phyloP scores from a whole-genome alignment of 2,329 filamentous ascomycete genomes.

The Fusarium sp. region DNA sequence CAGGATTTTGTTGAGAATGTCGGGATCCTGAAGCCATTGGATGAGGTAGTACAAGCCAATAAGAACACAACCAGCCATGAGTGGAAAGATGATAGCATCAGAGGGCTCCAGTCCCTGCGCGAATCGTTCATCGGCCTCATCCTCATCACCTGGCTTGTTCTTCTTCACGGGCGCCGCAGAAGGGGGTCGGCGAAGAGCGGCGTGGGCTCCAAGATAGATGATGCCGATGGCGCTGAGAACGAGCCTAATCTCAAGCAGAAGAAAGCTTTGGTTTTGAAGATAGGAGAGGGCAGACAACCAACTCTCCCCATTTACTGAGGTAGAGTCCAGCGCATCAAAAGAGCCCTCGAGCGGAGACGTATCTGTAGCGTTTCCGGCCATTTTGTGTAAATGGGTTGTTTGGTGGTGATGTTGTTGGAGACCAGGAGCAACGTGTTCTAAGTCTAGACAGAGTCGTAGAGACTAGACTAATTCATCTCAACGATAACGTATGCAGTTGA shows the following conservation, averaged over 20 bases:
- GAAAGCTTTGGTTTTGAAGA: conserved; percentile 53
- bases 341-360: conserved; percentile 25
- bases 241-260: conserved; percentile 61
- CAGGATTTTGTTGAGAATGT: conserved; percentile 83
- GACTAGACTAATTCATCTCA: neutral
- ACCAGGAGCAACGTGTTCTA: conserved; percentile 41
- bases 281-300: conserved; percentile 46
- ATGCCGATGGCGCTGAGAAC: conserved; percentile 78
- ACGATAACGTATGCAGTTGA: neutral
- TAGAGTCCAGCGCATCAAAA: conserved; percentile 49
- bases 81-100: conserved; percentile 86
- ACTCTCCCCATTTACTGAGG: conserved; percentile 37
- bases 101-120: conserved; percentile 67
- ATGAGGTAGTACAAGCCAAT: conserved; percentile 86
- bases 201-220: conserved; percentile 86
- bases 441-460: conserved; percentile 4
- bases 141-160: conserved; percentile 55
- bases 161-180: conserved; percentile 75
- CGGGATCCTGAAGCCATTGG: conserved; percentile 85
- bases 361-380: conserved; percentile 44
- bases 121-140: conserved; percentile 63
- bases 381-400: conserved; percentile 8
- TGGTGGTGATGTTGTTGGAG: conserved; percentile 1
- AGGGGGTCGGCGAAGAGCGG: conserved; percentile 83
- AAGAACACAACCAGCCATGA: conserved; percentile 79